Evolutionary conservation across 148 eudicot genomes (phyloP).

Genomic region (Gaultheria prostrata): DNA sequence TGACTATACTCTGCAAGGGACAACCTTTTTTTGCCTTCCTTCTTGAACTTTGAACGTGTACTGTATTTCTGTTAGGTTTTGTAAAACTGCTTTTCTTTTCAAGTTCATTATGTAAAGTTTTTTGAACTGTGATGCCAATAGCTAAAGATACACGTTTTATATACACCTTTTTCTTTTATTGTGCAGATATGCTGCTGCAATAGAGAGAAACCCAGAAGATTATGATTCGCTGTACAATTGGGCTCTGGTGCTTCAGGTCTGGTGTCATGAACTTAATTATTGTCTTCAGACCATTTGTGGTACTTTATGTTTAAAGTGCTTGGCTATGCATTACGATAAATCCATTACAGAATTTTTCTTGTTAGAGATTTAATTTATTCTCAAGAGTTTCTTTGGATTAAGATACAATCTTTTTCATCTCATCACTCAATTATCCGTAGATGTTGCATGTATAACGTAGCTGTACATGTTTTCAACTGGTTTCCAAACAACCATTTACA

Average conservation of each 20-base stretch:
- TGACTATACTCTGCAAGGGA: slow-evolving; percentile 2
- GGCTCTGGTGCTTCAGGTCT: slow-evolving; percentile 98
- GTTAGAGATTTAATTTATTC: neutral
- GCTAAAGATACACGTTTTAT: neutral
- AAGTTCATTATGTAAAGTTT: slow-evolving; percentile 3
- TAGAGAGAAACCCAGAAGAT: slow-evolving; percentile 81
- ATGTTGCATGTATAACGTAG: neutral
- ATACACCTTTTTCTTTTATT: slow-evolving; percentile 10
- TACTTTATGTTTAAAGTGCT: neutral
- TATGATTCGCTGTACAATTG: slow-evolving; percentile 95
- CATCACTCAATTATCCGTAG: no score
- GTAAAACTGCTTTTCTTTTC: neutral
- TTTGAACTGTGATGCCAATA: neutral
- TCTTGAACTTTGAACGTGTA: neutral
- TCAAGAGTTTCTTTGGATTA: neutral
- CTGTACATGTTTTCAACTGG: neutral
- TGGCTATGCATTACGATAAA: neutral
- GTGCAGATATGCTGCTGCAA: slow-evolving; percentile 81
- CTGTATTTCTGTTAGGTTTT: neutral
- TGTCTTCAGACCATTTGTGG: slow-evolving; percentile 2
- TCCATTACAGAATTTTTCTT: neutral
- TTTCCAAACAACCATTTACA: neutral
- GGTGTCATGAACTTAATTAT: slow-evolving; percentile 10
- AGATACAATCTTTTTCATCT: neutral
- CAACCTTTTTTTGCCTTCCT: neutral